Evolutionary conservation across 345 rosid species (phyloP), one percentile per base, ranked within the genome.

Genomic region (Arabidopsis suecica): DNA sequence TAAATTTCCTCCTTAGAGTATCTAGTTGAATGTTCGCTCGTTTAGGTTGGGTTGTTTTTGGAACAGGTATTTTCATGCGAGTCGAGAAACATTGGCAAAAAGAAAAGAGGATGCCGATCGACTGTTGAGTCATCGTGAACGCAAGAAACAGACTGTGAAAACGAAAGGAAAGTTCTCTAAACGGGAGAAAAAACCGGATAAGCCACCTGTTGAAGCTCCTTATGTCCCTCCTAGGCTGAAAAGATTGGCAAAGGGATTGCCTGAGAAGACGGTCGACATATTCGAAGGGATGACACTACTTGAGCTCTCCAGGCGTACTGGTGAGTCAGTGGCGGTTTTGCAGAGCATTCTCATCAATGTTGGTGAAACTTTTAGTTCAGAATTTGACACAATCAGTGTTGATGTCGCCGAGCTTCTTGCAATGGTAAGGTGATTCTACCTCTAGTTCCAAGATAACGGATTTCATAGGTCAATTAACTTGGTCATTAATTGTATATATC

Each of bases 331-430:
- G 50, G 71, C 84, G 65, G 73, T 83, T 55, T 74, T 89, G 69
- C 91, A 82, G 84, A 84, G 86, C 80, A 83, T 95, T 82, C 91
- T 95, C 42, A 74, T 79, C 50, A 87, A 86, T 74, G 90, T 92
- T 36, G 98, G 99, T 71, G 97, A 92, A 86, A 87, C 80, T 74
- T 71, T 83, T 67, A 83, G 58, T 53, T 90, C 91, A 41, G 98
- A 92, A 77, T 92, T 90, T 74, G 90, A 89, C 50, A 83, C 91
- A 13, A 84, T 92, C 65, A 87, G 89, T 85, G 78, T 89, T 12
- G 96, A 95, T 78, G 85, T 89, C 14, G 90, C 89, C 2, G 98
- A 95, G 84, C 90, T 92, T 50, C 84, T 89, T 80, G 88, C 83
- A 13, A 90, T 92, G 98, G 97, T 92, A 95, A 55, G 67, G 16